Conservation (phyloP, 2,329 filamentous ascomycete genomes). For the Cladosporium sphaerospermum region DNA sequence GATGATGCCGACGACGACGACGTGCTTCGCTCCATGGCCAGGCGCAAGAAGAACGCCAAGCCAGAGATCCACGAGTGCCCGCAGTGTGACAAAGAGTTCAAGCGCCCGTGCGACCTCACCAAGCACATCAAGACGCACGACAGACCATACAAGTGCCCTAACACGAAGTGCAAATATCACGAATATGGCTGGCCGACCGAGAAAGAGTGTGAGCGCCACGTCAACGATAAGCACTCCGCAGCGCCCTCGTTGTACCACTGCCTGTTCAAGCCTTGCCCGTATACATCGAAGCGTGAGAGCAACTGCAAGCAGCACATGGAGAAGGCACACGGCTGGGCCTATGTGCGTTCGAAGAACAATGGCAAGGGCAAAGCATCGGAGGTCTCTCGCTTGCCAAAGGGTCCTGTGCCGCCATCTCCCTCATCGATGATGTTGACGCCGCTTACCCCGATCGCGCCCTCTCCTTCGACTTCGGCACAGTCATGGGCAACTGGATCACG, state of each 20-base stretch:
- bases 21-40: conserved; percentile 87
- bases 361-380: conserved; percentile 57
- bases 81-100: conserved; percentile 90
- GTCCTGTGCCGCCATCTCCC: conserved; percentile 58
- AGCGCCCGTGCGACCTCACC: conserved; percentile 91
- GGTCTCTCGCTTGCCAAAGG: conserved; percentile 51
- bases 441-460: conserved; percentile 32
- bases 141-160: conserved; percentile 88
- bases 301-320: conserved; percentile 99
- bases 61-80: conserved; percentile 44
- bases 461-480: conserved; percentile 32
- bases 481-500: conserved; percentile 27
- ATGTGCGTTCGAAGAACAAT: conserved; percentile 87
- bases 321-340: conserved; percentile 87
- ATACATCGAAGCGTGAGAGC: conserved; percentile 90
- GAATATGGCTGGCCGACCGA: conserved; percentile 91
- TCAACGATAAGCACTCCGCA: conserved; percentile 89
- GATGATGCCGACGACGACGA: conserved; percentile 65
- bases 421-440: conserved; percentile 39
- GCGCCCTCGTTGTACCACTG: conserved; percentile 79
- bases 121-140: conserved; percentile 99
- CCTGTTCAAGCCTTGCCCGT: conserved; percentile 74
- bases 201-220: conserved; percentile 92
- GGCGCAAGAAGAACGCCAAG: conserved; percentile 81
- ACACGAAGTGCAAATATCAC: conserved; percentile 80